Percentiles rank a stretch among this genome's conserved stretches.
Evolutionary conservation across 75 land plant genomes (phyloP).

Genomic region (Sequoiadendron giganteum): DNA sequence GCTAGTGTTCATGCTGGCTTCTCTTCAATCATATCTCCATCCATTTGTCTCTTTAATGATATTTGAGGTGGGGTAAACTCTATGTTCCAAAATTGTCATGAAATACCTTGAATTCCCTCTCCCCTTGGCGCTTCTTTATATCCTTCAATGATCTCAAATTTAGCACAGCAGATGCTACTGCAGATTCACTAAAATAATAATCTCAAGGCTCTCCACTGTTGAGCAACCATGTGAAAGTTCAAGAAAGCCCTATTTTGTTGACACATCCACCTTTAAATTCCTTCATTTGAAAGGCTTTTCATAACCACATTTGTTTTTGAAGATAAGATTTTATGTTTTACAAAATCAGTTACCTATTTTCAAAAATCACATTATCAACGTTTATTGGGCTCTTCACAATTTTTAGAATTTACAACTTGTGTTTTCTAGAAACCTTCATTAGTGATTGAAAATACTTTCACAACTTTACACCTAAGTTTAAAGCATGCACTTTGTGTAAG

Average conservation of each 20-base stretch:
- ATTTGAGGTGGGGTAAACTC: conserved; percentile 22
- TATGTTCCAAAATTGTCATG: conserved; percentile 32
- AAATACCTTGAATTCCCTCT: conserved; percentile 22
- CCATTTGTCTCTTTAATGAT: background rate
- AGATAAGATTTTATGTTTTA: no score
- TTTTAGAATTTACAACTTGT: no score
- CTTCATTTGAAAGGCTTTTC: no score
- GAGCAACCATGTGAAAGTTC: conserved; percentile 33
- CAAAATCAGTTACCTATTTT: no score
- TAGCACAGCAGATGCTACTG: conserved; percentile 16
- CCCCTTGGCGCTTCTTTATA: conserved; percentile 19
- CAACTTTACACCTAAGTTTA: no score
- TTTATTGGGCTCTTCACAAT: no score
- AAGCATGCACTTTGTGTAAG: no score
- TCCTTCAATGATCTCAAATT: conserved; percentile 28
- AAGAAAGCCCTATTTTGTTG: conserved; percentile 24
- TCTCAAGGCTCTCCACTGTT: conserved; percentile 41
- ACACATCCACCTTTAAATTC: conserved; percentile 25
- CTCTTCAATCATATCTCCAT: background rate
- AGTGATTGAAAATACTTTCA: no score
- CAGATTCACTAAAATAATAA: conserved; percentile 28
- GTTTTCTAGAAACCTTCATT: no score
- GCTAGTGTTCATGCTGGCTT: conserved; percentile 10
- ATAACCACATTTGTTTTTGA: no score
- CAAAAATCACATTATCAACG: no score